phyloP scores from a whole-genome alignment of 2,329 filamentous ascomycete genomes.

The Thelonectria olida region DNA sequence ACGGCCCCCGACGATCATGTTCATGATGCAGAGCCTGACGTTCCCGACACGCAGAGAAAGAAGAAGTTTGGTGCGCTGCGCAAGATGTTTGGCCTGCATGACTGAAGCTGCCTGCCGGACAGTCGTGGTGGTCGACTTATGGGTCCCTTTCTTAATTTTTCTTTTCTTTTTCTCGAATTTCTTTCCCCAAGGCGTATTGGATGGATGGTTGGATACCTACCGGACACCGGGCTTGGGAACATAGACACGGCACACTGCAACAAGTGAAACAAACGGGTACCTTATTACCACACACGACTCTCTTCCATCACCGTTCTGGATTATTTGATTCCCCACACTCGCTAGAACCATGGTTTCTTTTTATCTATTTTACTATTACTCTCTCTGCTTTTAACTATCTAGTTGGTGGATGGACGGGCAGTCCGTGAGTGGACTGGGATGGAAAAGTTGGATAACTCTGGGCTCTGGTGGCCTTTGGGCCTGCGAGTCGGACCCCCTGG shows the following conservation, averaged over 20 bases:
- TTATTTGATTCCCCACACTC: background rate
- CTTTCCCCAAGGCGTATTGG: background rate
- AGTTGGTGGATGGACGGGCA: background rate
- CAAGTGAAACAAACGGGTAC: background rate
- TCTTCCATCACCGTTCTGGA: background rate
- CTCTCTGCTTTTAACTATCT: too few relatives aligned
- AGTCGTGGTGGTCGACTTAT: background rate
- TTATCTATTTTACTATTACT: background rate
- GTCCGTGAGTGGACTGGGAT: background rate
- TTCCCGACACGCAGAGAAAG: slow-evolving; percentile 51
- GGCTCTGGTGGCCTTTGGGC: background rate
- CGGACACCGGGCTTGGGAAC: background rate
- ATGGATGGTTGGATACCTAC: slow-evolving; percentile 2
- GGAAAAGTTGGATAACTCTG: background rate
- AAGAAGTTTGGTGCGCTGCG: slow-evolving; percentile 76
- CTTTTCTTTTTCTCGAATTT: background rate
- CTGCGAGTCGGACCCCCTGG: background rate
- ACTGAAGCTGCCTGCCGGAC: slow-evolving; percentile 44
- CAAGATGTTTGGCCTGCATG: slow-evolving; percentile 67
- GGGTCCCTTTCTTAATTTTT: background rate
- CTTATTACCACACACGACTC: background rate
- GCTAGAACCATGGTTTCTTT: background rate
- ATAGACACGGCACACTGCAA: background rate
- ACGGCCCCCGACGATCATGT: slow-evolving; percentile 15
- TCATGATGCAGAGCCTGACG: slow-evolving; percentile 8